Base-by-base conservation (phyloP, 805 yeast species). In the Suhomyces sp. region DNA sequence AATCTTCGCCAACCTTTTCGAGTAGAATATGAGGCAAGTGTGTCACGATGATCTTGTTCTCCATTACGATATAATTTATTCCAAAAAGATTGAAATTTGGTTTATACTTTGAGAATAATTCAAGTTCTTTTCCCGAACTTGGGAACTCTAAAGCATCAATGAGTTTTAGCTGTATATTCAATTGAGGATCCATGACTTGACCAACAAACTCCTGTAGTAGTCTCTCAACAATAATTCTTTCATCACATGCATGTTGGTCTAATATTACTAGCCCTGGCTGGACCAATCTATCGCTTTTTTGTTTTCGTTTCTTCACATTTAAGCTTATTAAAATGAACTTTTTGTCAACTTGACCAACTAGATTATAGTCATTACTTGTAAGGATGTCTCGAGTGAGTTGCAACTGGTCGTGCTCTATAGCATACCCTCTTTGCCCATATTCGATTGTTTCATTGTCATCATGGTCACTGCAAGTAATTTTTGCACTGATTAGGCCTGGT, bases 181-280 rank as follows among this genome's bases (percentile, higher is more conserved):
- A 22, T 12, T 19, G 10, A 6, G 38, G 36, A 10, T 54, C 54
- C 4, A 51, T 22, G 1, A 58, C 63, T 7, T 43, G 41, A 5
- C 40, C 28, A 3, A 76, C 48, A 35, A 67, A 63, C 3, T 64
- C 65, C 21, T 52, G 43, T n/a, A 76, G 57, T 9, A 71, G 47
- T 1, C 40, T 33, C 47, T 88, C 96, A 2, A 83, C 72, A 29
- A 66, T 65, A 0, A 84, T 65, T 36, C 96, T 57, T 51, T 88
- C 95, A 57, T 84, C 95, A 35, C 82, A 77, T 0, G 95, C 95
- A 63, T 88, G 96, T 49, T 87, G 96, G 51, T 88, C 96, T 4
- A 83, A 48, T 1, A 76, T 58, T 14, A 76, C 54, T 11, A 76
- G 46, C n/a, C n/a, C n/a, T n/a, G n/a, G n/a, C n/a, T n/a, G n/a